Evolutionary conservation across 2,329 filamentous ascomycete species (phyloP).

Genomic region (Penicillium palitans): DNA sequence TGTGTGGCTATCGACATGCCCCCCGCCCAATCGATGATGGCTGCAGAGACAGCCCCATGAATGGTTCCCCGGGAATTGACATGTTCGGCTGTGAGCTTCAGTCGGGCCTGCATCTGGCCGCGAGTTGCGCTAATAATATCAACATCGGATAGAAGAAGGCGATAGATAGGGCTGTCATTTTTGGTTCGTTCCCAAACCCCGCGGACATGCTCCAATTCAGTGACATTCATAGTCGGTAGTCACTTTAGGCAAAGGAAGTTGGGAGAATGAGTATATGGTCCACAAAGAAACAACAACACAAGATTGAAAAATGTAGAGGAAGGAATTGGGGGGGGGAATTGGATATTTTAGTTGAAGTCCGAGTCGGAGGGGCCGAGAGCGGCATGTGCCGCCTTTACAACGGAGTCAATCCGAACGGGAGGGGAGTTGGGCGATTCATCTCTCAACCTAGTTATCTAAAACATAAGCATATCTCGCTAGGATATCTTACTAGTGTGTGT

Average conservation of each 20-base stretch:
- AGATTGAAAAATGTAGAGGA: background rate
- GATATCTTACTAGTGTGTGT: background rate
- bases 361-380: background rate
- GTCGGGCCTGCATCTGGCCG: conserved; percentile 9
- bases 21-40: conserved; percentile 12
- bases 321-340: no score
- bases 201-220: conserved; percentile 10
- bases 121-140: conserved; percentile 5
- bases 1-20: conserved; percentile 13
- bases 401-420: background rate
- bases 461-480: background rate
- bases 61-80: conserved; percentile 12
- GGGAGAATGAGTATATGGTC: background rate
- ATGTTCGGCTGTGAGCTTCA: conserved; percentile 11
- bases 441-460: background rate
- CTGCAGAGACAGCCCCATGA: conserved; percentile 9
- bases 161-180: conserved; percentile 11
- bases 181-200: conserved; percentile 12
- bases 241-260: background rate
- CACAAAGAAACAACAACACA: background rate
- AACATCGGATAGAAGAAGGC: conserved; percentile 8
- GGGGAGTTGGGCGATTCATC: background rate
- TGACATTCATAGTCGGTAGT: background rate
- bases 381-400: background rate
- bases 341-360: background rate